Base-by-base conservation (phyloP, 78 protist genomes). In the Acrasis kona region DNA sequence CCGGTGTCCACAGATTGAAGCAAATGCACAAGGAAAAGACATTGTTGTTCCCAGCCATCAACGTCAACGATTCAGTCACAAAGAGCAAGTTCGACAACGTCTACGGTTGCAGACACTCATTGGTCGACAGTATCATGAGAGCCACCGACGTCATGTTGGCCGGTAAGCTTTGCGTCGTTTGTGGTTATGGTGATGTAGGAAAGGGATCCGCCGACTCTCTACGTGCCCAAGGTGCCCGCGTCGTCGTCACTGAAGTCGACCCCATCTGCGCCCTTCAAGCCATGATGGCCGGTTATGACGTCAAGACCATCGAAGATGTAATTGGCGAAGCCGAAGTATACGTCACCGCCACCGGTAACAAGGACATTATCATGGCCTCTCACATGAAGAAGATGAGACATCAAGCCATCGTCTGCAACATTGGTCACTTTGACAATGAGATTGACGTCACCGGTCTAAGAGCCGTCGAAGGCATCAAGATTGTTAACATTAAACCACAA, bases 261-360 rank as follows among this genome's bases (percentile, higher is more conserved):
- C 99, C 99, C 65, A 97, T 97, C 92, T 91, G 94, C 84, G 99
- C 99, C 5, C 93, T 97, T 61, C 99, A 97, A 88, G 99, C 99
- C 0, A 87, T 88, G 81, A 97, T 97, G 99, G 96, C 86, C 71
- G 99, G 98, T 57, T 91, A 41, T 91, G 80, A 87, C 76, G 98
- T 97, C 7, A 85, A 65, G 74, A 75, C 90, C 65, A 73, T 97
- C 77, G 99, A 97, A 73, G 90, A 83, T 0, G 92, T 84, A n/a
- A 80, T 89, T 39, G 31, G 41, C 41, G 39, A 58, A 64, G 91
- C 72, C 50, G 90, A 95, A 83, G 89, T 97, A 82, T 92, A 94
- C 76, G 95, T 97, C 82, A 97, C 99, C 84, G 71, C 98, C 84
- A 97, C 99, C 9, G 99, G 99, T 77, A 89, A 92, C 89, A 67